Conservation (phyloP, 1,284 basidiomycete species). For the Mycosarcoma mackinlayi region DNA sequence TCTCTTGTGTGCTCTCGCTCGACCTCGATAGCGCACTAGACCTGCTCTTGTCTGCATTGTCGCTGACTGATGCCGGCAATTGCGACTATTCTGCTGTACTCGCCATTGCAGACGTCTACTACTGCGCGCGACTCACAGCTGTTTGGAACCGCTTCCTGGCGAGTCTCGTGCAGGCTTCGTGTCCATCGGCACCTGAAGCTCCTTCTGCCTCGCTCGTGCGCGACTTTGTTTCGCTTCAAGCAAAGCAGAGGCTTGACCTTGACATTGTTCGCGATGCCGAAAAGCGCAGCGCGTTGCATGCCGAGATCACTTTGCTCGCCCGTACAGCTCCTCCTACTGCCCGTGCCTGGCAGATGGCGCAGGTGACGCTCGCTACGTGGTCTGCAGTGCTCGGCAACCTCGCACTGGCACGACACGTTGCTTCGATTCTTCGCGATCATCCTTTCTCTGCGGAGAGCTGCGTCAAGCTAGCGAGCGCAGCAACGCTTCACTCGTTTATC, state of each 20-base stretch:
- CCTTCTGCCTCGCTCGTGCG: constrained; percentile 7
- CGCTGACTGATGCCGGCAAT: constrained; percentile 1
- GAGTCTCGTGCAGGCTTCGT: constrained; percentile 50
- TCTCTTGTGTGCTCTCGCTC: constrained; percentile 51
- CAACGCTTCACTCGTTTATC: constrained; percentile 25
- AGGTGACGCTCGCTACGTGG: constrained; percentile 58
- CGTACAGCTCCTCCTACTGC: constrained; percentile 41
- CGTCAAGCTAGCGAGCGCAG: constrained; percentile 15
- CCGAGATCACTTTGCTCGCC: constrained; percentile 44
- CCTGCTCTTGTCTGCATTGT: constrained; percentile 27
- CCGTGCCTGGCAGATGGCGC: constrained; percentile 41
- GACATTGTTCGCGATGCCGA: constrained; percentile 37
- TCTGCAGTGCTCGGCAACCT: constrained; percentile 52
- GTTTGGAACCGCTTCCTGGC: constrained; percentile 56
- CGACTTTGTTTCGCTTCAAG: constrained; percentile 26
- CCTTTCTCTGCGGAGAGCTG: constrained; percentile 3
- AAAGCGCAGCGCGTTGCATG: constrained; percentile 35
- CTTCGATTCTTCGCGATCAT: constrained; percentile 24
- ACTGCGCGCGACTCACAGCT: constrained; percentile 41
- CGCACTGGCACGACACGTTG: constrained; percentile 39
- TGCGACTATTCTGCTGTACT: constrained; percentile 47
- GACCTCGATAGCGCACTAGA: constrained; percentile 46
- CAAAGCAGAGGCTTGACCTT: constrained; percentile 41
- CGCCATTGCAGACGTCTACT: constrained; percentile 55
- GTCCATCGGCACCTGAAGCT: constrained; percentile 25